Percentiles rank a stretch among this genome's conserved stretches.
phyloP scores from a whole-genome alignment of 2,329 filamentous ascomycete genomes.

The Xylariaceae sp. region DNA sequence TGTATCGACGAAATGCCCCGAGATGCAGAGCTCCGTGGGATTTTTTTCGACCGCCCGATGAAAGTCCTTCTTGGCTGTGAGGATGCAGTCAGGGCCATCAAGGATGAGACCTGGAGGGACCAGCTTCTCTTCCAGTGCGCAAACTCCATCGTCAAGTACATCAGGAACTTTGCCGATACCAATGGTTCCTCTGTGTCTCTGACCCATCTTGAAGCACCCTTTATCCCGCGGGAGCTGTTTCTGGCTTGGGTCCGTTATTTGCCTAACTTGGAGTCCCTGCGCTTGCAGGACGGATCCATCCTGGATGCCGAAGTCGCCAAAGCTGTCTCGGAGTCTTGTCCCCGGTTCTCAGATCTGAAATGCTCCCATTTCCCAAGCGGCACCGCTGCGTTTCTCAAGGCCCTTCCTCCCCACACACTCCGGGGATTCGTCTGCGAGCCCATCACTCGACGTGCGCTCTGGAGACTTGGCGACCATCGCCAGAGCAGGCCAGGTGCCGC shows the following conservation, averaged over 20 bases:
- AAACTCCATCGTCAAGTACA: slow-evolving; percentile 50
- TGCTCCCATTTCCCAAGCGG: slow-evolving; percentile 43
- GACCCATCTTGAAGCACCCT: slow-evolving; percentile 51
- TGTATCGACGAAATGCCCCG: slow-evolving; percentile 49
- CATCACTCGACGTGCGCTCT: slow-evolving; percentile 49
- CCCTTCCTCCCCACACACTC: slow-evolving; percentile 52
- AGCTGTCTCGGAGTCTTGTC: slow-evolving; percentile 53
- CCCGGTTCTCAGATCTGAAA: slow-evolving; percentile 54
- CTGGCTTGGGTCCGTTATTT: slow-evolving; percentile 55
- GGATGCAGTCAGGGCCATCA: slow-evolving; percentile 16
- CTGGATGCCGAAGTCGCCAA: slow-evolving; percentile 49
- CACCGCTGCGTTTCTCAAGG: slow-evolving; percentile 50
- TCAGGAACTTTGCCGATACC: slow-evolving; percentile 33
- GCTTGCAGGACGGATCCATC: slow-evolving; percentile 55
- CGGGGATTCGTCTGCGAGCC: slow-evolving; percentile 54
- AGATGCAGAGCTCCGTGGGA: slow-evolving; percentile 24
- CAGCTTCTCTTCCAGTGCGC: slow-evolving; percentile 41
- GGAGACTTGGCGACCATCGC: too few species aligned
- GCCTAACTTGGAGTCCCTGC: slow-evolving; percentile 51
- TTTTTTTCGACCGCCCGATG: slow-evolving; percentile 39
- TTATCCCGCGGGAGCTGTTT: slow-evolving; percentile 46
- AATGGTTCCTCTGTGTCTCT: slow-evolving; percentile 45
- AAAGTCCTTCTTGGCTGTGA: slow-evolving; percentile 29
- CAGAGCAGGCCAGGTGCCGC: too few species aligned
- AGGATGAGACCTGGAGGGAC: slow-evolving; percentile 12